Evolutionary conservation across 225 moss, liverwort and hornwort genomes (phyloP), one percentile per base, ranked within the genome.

Genomic region (Sphagnum contortum): DNA sequence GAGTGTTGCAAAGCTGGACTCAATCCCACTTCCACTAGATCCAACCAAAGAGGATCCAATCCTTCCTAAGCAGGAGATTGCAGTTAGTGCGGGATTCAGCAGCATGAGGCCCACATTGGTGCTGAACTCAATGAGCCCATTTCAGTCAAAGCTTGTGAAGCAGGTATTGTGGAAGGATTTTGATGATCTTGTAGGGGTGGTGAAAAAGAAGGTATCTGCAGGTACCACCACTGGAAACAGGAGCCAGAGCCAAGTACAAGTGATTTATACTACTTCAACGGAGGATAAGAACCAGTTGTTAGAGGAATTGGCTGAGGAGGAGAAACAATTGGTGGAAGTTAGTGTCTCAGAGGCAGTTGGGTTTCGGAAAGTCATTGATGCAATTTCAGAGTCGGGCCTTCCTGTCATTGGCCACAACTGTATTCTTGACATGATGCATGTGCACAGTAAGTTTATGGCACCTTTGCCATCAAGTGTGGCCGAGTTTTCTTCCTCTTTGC

Each of bases 381-480:
- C 78, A 55, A 68, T 94, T 70, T 71, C 52, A 72, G 79, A 74
- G 48, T 63, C 81, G 2, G 79, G 81, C 14, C 79, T 86, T 61
- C 87, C 83, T 44, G 80, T 94, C 50, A 64, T 94, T 12, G 94
- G 94, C 3, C 94, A 94, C 71, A 94, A 94, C 57, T 94, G 90
- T 77, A 68, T 91, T 66, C 87, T 94, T 8, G 91, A 90, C 82
- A 80, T 69, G 81, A 77, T 83, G 12, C 94, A 94, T 56, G 59
- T 89, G 56, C 71, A 89, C 71, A 82, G 84, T 64, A 94, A 94
- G 50, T 91, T 94, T 66, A 5, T 91, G 45, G 81, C 87, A 63
- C 70, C 88, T 49, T 67, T 94, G 3, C 94, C 94, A 58, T 52
- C 83, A 10, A 83, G 64, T 63, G 62, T 83, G 8, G 74, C 64